Conservation (phyloP, 2,329 filamentous ascomycete genomes). For the Nothophoma quercina region DNA sequence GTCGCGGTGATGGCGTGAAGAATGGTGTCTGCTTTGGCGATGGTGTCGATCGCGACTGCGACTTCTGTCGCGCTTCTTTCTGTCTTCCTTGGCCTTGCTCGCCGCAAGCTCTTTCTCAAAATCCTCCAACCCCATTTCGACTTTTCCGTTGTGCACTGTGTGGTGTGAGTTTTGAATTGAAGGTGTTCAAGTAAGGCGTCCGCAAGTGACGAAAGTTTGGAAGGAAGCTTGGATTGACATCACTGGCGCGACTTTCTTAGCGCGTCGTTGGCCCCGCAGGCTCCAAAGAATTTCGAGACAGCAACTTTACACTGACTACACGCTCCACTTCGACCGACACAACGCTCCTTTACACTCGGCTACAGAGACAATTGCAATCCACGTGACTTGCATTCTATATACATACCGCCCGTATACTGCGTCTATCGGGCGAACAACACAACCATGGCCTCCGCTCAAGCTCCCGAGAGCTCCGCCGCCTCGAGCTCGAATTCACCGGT, state of each 20-base stretch:
- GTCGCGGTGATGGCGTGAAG: slow-evolving; percentile 54
- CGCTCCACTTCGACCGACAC: slow-evolving; percentile 7
- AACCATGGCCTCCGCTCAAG: slow-evolving; percentile 53
- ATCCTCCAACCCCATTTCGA: slow-evolving; percentile 68
- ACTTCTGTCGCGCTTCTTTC: slow-evolving; percentile 57
- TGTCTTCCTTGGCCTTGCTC: slow-evolving; percentile 64
- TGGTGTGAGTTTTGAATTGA: slow-evolving; percentile 38
- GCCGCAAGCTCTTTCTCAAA: slow-evolving; percentile 80
- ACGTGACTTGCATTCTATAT: too few relatives aligned
- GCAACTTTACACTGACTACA: slow-evolving; percentile 5
- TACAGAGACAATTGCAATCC: background rate
- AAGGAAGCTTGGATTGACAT: slow-evolving; percentile 31
- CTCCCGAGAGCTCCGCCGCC: slow-evolving; percentile 22
- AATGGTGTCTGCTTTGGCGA: slow-evolving; percentile 50
- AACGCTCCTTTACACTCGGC: slow-evolving; percentile 11
- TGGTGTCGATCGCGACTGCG: slow-evolving; percentile 48
- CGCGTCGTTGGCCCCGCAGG: slow-evolving; percentile 28
- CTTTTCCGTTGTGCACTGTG: too few relatives aligned
- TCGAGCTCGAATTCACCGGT: slow-evolving; percentile 60
- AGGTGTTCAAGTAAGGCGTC: slow-evolving; percentile 59
- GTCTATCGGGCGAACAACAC: background rate
- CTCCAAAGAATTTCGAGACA: slow-evolving; percentile 44
- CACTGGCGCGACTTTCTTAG: slow-evolving; percentile 27
- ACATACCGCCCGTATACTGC: too few relatives aligned
- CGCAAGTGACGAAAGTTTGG: slow-evolving; percentile 4